Base-by-base conservation (phyloP, 352 stramenopile genomes). In the Globisporangium heterothallicum region DNA sequence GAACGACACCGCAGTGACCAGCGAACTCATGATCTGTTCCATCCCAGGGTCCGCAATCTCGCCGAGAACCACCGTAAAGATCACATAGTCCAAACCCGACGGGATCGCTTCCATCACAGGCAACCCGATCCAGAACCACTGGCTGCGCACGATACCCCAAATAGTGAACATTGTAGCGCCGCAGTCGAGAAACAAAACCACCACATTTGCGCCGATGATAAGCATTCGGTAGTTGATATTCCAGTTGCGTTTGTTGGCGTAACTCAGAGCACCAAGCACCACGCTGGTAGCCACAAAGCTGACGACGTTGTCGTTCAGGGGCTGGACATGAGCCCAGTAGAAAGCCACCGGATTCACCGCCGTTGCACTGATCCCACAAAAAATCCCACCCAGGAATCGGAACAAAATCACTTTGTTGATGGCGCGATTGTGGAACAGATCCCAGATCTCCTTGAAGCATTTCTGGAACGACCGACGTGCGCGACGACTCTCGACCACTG, bases 81-180 rank as follows among this genome's bases (percentile, higher is more conserved):
- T 78, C 30, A 75, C 68, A 55, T 78, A 84, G 59, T 80, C 64
- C 0, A 87, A 43, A 0, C 51, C 64, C 6, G 68, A 74, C 36
- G 73, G 76, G 22, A 85, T 70, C 13, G 61, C 58, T 43, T 88
- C 73, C 53, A 83, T 68, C 21, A 87, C 60, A 0, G 76, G 64
- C 29, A 84, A 45, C 8, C 76, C 76, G 38, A 84, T 74, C 68
- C 66, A 88, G 36, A 88, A 64, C 73, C 69, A 88, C 45, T 84
- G 73, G 30, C 54, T 84, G 22, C 75, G 66, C 4, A 84, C 62
- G 42, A 85, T 38, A 22, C 71, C 47, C 73, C 73, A 87, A 42
- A 80, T 74, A 27, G 73, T 80, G 24, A 85, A 69, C 43, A 87
- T 56, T 9, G 64, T 79, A 2, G 62, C 57, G 7, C 58, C 56